Evolutionary conservation across 768 basidiomycete species (phyloP), one percentile per base, ranked within the genome.

Genomic region (Clathrus columnatus): DNA sequence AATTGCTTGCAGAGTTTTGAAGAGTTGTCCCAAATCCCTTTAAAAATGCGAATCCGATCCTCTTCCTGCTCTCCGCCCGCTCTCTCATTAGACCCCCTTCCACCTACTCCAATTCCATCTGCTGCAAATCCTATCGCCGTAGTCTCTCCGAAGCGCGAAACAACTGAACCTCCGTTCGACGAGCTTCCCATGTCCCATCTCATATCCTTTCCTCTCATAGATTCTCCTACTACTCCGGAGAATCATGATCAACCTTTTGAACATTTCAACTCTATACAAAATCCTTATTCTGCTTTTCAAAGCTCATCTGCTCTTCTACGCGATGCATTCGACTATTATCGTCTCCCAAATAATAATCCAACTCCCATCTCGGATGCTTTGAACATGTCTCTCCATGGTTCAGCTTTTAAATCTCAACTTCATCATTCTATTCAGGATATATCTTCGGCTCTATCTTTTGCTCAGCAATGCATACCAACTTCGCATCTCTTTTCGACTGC

Each of bases 121-220:
- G 57, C 51, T 47, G 29, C 47, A 26, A 29, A 24, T 46, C 23
- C 52, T 44, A 24, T 59, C 28, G 30, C 48, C 50, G 32, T 30
- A 17, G n/a, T 36, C 24, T 24, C 48, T 17, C 32, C 30, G 36
- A 30, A 44, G 36, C 24, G 45, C 50, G n/a, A 53, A 42, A 11
- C 52, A 44, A 46, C 53, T 36, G n/a, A n/a, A n/a, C n/a, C n/a
- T 2, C 41, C 48, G 29, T 51, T 52, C 56, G 51, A 53, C 51
- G 50, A 52, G 36, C 59, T 53, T 51, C 44, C 58, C 11, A 56
- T 50, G 58, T 58, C 58, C 32, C 59, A 45, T 32, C 57, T 51
- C 48, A 50, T 59, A 24, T 59, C 50, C 58, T 48, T 30, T 55
- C 46, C 27, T 57, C 47, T 52, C 36, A 49, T 47, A 24, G 29